Base-by-base conservation (phyloP, 2,329 filamentous ascomycete genomes). In the Neopestalotiopsis clavispora region DNA sequence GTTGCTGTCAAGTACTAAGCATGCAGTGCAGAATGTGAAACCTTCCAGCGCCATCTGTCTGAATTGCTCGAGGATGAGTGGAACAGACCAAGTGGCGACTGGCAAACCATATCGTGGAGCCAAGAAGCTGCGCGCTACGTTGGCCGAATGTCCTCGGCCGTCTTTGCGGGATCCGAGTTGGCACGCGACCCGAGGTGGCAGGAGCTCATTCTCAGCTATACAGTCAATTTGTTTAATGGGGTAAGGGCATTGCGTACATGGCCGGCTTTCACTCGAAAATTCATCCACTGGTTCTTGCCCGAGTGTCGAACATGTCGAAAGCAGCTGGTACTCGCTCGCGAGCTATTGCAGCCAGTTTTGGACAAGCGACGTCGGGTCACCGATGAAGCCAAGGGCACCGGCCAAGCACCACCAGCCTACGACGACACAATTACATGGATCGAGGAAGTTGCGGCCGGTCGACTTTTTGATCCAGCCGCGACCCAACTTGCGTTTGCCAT, bases 251-350 rank as follows among this genome's bases (percentile, higher is more conserved):
- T 67, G 34, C 52, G 56, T 2, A 34, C 20, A 7, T 59, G 20
- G 28, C 65, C 65, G 20, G 17, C n/a, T 14, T 34, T 34, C 10
- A 52, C 45, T 10, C 23, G 65, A 9, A 34, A 30, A n/a, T n/a
- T 58, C 9, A 10, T 60, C 4, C 49, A 58, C 52, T 67, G 65
- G 56, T 42, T 67, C 38, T 14, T 67, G n/a, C 65, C 65, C 6
- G 30, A 67, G 45, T 61, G 65, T 32, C 14, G 34, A 10, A 45
- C 14, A 6, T 30, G 34, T 20, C 49, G 65, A 13, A 17, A n/a
- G 14, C 23, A 58, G 28, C n/a, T 60, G 5, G 32, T 14, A n/a
- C 30, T 59, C 12, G 65, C 65, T 14, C 52, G 38, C 10, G 17
- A 32, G n/a, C 23, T 67, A 7, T n/a, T 67, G 6, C 20, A 59